These are phyloP conservation scores for Ochromonas danica DNA, from an alignment of 108 stramenopile genomes.

Conservation along the genomic window DNA sequence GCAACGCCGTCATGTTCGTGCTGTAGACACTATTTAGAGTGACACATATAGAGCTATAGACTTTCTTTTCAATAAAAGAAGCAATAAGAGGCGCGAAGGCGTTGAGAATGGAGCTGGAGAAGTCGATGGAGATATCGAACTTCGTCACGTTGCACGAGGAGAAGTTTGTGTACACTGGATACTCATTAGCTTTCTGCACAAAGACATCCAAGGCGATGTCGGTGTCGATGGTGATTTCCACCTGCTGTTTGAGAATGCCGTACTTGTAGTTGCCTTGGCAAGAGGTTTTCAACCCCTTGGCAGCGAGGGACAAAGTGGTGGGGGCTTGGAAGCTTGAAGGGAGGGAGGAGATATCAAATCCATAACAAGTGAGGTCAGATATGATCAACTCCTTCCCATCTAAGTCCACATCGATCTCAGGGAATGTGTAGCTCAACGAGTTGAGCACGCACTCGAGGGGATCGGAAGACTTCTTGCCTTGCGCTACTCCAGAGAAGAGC, in stretches of 20 bases:
- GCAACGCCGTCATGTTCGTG: background rate
- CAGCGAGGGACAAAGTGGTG: background rate
- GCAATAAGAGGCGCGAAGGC: background rate
- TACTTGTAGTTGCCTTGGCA: conserved; percentile 7
- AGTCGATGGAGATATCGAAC: background rate
- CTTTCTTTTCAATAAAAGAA: background rate
- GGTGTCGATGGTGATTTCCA: background rate
- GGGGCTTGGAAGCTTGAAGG: background rate
- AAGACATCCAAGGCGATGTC: background rate
- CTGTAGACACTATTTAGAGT: background rate
- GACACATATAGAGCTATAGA: background rate
- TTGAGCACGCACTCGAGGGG: conserved; percentile 1
- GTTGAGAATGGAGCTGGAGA: background rate
- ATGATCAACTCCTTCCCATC: conserved; percentile 4
- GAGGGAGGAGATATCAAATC: conserved; percentile 16
- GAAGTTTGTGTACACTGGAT: background rate
- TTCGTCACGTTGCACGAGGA: background rate
- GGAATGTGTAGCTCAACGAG: background rate
- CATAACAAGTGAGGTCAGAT: conserved; percentile 18
- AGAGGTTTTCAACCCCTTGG: conserved; percentile 5
- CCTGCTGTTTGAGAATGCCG: background rate
- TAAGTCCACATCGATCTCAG: background rate
- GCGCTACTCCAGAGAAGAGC: too few relatives aligned
- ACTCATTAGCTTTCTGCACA: background rate
- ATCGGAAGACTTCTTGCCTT: too few relatives aligned